phyloP scores from a whole-genome alignment of 1,284 basidiomycete genomes.

The Phylloboletellus chloephorus region DNA sequence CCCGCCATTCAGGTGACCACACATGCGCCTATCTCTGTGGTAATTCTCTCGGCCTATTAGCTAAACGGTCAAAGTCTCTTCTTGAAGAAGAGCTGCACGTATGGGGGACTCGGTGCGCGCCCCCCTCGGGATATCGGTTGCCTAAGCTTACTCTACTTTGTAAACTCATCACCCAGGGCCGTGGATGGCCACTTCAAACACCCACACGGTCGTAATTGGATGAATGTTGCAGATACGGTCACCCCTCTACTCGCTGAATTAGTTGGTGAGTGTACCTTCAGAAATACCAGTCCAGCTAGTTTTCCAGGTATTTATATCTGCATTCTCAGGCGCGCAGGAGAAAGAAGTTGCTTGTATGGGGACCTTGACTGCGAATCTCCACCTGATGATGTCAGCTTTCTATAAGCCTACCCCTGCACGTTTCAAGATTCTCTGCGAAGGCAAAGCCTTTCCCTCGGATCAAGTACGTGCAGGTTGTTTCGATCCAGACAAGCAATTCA shows the following conservation, averaged over 20 bases:
- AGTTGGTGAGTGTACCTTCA: conserved; percentile 54
- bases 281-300: background rate
- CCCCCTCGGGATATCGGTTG: conserved; percentile 7
- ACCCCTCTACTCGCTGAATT: conserved; percentile 77
- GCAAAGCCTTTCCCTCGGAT: conserved; percentile 93
- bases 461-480: conserved; percentile 49
- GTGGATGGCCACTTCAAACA: conserved; percentile 93
- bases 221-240: conserved; percentile 69
- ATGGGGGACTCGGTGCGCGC: conserved; percentile 76
- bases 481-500: conserved; percentile 12
- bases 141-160: conserved; percentile 5
- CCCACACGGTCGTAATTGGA: conserved; percentile 81
- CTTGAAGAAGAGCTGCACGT: conserved; percentile 82
- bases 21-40: conserved; percentile 88
- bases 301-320: conserved; percentile 15
- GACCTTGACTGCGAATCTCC: conserved; percentile 91
- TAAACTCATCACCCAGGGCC: conserved; percentile 47
- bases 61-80: conserved; percentile 66
- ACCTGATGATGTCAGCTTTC: conserved; percentile 91
- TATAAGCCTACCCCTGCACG: conserved; percentile 82
- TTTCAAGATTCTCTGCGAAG: conserved; percentile 95
- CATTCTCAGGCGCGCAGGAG: conserved; percentile 67
- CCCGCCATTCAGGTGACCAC: conserved; percentile 39
- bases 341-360: conserved; percentile 92
- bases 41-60: conserved; percentile 87